Percentiles rank a stretch among this genome's conserved stretches.
Evolutionary conservation across 176 grass and related monocot genomes (phyloP).

Genomic region (sorghum (Sorghum bicolor)): DNA sequence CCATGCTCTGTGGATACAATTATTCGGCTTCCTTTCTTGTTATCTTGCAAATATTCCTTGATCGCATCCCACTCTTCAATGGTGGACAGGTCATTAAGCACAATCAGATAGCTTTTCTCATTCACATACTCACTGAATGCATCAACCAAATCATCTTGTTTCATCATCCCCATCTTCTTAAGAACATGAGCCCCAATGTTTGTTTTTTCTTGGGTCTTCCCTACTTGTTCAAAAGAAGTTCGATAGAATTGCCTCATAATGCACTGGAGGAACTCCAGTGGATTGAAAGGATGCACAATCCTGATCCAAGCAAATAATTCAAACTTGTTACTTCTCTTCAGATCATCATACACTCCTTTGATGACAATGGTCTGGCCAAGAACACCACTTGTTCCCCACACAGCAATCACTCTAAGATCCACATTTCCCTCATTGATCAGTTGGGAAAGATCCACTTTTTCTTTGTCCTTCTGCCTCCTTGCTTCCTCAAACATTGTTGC

Average conservation of each 20-base stretch:
- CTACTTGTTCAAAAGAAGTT: background rate
- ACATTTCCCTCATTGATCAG: background rate
- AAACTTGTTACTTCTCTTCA: background rate
- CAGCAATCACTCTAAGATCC: background rate
- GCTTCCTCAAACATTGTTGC: background rate
- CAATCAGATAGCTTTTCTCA: background rate
- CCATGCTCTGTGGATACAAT: background rate
- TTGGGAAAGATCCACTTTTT: background rate
- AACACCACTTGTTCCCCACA: background rate
- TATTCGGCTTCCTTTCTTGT: background rate
- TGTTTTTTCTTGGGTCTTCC: background rate
- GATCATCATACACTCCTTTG: background rate
- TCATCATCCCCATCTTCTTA: background rate
- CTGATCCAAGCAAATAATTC: background rate
- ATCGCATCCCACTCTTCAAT: background rate
- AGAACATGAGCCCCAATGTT: background rate
- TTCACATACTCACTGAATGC: background rate
- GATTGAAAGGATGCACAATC: background rate
- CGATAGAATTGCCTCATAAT: background rate
- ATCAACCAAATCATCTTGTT: background rate
- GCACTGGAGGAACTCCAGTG: background rate
- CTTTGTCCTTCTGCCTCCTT: background rate
- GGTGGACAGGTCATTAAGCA: background rate
- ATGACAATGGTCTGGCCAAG: background rate
- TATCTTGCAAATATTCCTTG: background rate